phyloP scores from a whole-genome alignment of 768 basidiomycete genomes.

The Dictyophora rubrovolvata region DNA sequence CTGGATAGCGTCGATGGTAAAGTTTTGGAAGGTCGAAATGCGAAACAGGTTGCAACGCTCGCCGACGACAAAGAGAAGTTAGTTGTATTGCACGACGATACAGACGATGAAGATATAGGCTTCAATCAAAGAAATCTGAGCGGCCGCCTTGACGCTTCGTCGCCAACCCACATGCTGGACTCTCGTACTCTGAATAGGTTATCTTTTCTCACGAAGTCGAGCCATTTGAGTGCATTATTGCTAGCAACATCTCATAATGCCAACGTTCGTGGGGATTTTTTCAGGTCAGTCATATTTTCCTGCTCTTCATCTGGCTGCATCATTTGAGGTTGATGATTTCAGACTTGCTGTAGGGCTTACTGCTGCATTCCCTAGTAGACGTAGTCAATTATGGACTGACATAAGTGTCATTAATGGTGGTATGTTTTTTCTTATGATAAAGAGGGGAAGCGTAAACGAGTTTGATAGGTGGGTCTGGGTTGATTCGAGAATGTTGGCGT shows the following conservation, averaged over 20 bases:
- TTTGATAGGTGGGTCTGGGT: conserved; percentile 21
- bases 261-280: neutral
- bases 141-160: neutral
- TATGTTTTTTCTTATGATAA: neutral
- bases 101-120: conserved; percentile 32
- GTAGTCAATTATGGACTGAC: conserved; percentile 2
- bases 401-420: conserved; percentile 2
- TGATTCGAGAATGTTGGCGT: conserved; percentile 70
- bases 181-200: conserved; percentile 50
- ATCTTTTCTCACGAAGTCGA: conserved; percentile 38
- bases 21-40: neutral
- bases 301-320: neutral
- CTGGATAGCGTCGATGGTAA: conserved; percentile 31
- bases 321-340: neutral
- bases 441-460: neutral
- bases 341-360: conserved; percentile 6
- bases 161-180: conserved; percentile 32
- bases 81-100: neutral
- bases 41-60: neutral
- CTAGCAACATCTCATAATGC: conserved; percentile 13
- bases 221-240: conserved; percentile 46
- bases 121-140: conserved; percentile 23
- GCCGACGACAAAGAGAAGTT: neutral
- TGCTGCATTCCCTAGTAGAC: neutral
- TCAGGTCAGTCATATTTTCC: neutral